Conservation (phyloP, 192 early-diverging fungal genomes). For the Entomortierella lignicola region DNA sequence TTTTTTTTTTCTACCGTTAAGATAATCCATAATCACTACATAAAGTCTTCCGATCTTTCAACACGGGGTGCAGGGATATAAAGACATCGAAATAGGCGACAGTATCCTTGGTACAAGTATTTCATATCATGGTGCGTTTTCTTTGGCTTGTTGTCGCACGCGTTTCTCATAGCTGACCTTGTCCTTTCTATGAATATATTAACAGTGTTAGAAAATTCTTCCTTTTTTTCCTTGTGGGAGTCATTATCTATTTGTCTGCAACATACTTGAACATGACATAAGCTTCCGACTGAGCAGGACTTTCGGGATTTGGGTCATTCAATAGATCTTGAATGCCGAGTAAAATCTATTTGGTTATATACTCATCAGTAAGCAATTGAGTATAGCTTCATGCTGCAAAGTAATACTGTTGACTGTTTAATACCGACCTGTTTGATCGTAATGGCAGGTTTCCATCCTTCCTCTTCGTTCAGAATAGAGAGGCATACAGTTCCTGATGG, state of each 20-base stretch:
- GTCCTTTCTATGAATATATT: constrained; percentile 52
- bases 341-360: constrained; percentile 90
- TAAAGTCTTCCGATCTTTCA: too few species aligned
- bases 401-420: too few species aligned
- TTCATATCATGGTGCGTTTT: constrained; percentile 36
- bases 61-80: not conserved
- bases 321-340: constrained; percentile 93
- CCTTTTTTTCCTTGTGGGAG: too few species aligned
- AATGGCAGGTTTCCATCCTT: constrained; percentile 95
- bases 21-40: too few species aligned
- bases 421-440: constrained; percentile 87
- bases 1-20: not conserved
- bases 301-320: constrained; percentile 89
- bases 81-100: not conserved
- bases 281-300: constrained; percentile 89
- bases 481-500: constrained; percentile 98
- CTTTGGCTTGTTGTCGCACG: constrained; percentile 70
- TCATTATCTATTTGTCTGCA: not conserved
- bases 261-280: constrained; percentile 79
- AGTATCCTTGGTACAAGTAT: not conserved
- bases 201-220: too few species aligned
- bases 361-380: too few species aligned
- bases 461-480: constrained; percentile 95
- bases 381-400: too few species aligned
- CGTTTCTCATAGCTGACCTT: constrained; percentile 63